These are phyloP conservation scores for Aurifilum marmelostoma DNA, from an alignment of 2,329 filamentous ascomycete species.

Conservation along the genomic window DNA sequence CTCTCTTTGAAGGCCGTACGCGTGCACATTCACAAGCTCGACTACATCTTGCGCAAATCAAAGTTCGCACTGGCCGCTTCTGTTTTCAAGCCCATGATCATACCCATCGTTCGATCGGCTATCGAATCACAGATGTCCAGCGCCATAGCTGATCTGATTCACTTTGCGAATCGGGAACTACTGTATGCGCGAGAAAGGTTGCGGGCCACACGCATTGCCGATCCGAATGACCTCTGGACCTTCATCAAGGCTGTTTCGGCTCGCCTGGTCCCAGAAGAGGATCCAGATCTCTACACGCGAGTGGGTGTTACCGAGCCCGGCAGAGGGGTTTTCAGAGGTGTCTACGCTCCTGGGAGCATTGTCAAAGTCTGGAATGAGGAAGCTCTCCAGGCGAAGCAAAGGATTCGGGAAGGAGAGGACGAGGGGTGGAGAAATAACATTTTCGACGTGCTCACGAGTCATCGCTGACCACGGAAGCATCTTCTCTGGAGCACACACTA, in stretches of 20 bases:
- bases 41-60: conserved; percentile 75
- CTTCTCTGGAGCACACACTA: not conserved
- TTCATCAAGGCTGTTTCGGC: conserved; percentile 84
- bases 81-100: conserved; percentile 81
- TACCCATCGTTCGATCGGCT: conserved; percentile 77
- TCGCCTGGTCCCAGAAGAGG: conserved; percentile 69
- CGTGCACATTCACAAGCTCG: conserved; percentile 84
- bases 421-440: conserved; percentile 84
- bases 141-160: conserved; percentile 70
- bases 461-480: conserved; percentile 4
- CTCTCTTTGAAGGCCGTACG: conserved; percentile 75
- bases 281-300: conserved; percentile 76
- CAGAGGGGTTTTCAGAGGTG: conserved; percentile 71
- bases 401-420: conserved; percentile 72
- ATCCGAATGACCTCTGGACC: conserved; percentile 77
- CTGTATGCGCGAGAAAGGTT: conserved; percentile 85
- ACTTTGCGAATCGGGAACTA: conserved; percentile 80
- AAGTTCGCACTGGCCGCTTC: conserved; percentile 79
- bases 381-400: conserved; percentile 68
- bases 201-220: conserved; percentile 80
- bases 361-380: conserved; percentile 90
- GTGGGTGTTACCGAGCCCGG: conserved; percentile 67
- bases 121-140: conserved; percentile 78
- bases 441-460: conserved; percentile 61
- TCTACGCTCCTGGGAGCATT: conserved; percentile 87